Base-by-base conservation (phyloP, 176 grass and related monocot species). In the Ananas comosus region DNA sequence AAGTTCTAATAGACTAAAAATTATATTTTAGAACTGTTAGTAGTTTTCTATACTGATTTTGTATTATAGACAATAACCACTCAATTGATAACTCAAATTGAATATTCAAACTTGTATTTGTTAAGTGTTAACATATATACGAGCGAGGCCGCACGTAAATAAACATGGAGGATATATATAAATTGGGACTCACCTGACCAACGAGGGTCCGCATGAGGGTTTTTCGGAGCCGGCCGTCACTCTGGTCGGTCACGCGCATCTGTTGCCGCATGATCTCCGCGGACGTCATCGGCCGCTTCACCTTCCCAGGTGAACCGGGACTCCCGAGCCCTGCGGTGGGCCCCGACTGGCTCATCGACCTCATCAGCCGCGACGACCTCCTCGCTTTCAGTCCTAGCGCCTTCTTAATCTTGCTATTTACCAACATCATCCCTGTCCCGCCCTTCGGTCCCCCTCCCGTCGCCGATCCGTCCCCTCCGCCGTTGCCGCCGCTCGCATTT, bases 261-360 rank as follows among this genome's bases (percentile, higher is more conserved):
- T 92, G 94, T 72, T 85, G 89, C 69, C 89, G 81, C 86, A 92
- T 97, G 48, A 97, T 97, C 81, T 90, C 94, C 18, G 86, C 86
- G 13, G 89, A 90, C 1, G 94, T 97, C 94, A 97, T 90, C 5
- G 82, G 89, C 51, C 89, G 80, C 50, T 79, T 83, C 13, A 65
- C 33, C 53, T 86, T 86, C 29, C 85, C 81, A 10, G 83, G 86
- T 4, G 93, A 97, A 2, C 49, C 48, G 13, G 77, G 10, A 61
- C 49, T 23, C 66, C 71, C 50, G 70, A 53, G 66, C 75, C 51
- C 51, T 10, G 51, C 50, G 50, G 65, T 33, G 29, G 71, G 12
- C 64, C 63, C 3, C 13, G 80, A 77, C 63, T 90, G 94, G 80
- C 81, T 87, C 75, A 83, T 86, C 11, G 84, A 79, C 74, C 89